Base-by-base conservation (phyloP, 192 early-diverging fungal species). In the Lunasporangiospora selenospora region DNA sequence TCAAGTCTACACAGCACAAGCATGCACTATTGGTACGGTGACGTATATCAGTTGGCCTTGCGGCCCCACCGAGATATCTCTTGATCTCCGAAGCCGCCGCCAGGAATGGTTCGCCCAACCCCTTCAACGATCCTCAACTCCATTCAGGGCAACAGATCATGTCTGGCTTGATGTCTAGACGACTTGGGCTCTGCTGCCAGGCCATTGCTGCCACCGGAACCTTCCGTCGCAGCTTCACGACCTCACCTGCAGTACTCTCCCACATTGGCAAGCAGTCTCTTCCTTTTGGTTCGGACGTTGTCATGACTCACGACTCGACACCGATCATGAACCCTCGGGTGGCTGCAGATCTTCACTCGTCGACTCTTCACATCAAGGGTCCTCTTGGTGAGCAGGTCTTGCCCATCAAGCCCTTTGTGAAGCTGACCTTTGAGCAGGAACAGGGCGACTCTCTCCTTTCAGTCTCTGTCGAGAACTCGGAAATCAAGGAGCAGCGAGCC, bases 351-450 rank as follows among this genome's bases (percentile, higher is more conserved):
- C 63, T 83, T 10, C 59, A 85, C 67, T 88, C 86, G 53, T 87
- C 87, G 2, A 84, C 77, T 19, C 75, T 96, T 18, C 80, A 75
- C 47, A 90, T 99, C 23, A 88, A 58, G 0, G 97, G 97, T 1
- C 94, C 95, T 1, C 62, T 92, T 6, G 97, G 94, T 21, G 76
- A 83, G n/a, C 86, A 93, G 18, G 62, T 59, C 16, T 77, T 95
- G 79, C 88, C 93, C 1, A 86, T 99, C 46, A 87, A 90, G 52
- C 90, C 93, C n/a, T 99, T 84, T 65, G 87, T 97, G 29, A 53
- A 76, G 21, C 39, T 93, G 16, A 55, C 57, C 11, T 64, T 76
- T 46, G 45, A 59, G 21, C 38, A 77, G 45, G 57, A 65, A 33
- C 64, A 76, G 39, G 52, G 50, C 21, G 83, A 86, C 56, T 48